Percentiles rank a stretch among this genome's conserved stretches.
Evolutionary conservation across 129 eudicot genomes (phyloP).

Genomic region (Saussurea involucrata): DNA sequence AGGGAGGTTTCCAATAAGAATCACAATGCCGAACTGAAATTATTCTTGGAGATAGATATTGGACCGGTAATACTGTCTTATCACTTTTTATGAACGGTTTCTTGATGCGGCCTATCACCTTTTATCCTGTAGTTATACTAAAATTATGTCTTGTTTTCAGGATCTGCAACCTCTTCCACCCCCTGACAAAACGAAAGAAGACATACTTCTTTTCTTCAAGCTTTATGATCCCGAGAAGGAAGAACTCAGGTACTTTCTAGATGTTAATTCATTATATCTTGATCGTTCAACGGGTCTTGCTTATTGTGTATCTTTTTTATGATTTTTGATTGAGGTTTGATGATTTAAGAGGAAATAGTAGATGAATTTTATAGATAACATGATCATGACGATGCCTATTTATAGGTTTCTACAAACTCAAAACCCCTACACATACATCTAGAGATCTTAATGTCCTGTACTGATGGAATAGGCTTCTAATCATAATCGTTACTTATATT

Average conservation of each 20-base stretch:
- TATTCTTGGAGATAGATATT: slow-evolving; percentile 80
- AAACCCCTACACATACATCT: not conserved
- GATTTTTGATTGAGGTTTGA: slow-evolving; percentile 1
- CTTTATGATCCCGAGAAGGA: slow-evolving; percentile 88
- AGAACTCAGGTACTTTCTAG: slow-evolving; percentile 72
- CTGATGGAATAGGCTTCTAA: not conserved
- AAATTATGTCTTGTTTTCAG: slow-evolving; percentile 32
- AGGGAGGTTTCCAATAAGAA: slow-evolving; percentile 83
- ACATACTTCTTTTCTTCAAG: slow-evolving; percentile 88
- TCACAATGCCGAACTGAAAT: slow-evolving; percentile 85
- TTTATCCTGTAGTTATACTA: not conserved
- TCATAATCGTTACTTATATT: not conserved
- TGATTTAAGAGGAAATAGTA: not conserved
- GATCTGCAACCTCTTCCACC: slow-evolving; percentile 74
- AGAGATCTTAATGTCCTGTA: not conserved
- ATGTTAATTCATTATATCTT: not conserved
- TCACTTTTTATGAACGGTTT: not conserved
- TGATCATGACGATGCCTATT: not conserved
- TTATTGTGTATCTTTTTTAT: not conserved
- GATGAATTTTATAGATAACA: not conserved
- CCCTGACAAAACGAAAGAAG: slow-evolving; percentile 87
- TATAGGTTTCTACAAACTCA: slow-evolving; percentile 5
- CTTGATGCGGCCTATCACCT: slow-evolving; percentile 1
- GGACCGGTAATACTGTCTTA: slow-evolving; percentile 59
- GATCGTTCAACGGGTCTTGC: not conserved